Evolutionary conservation across 495 filamentous ascomycete genomes (phyloP), one percentile per base, ranked within the genome.

Genomic region (Cryomyces antarcticus): DNA sequence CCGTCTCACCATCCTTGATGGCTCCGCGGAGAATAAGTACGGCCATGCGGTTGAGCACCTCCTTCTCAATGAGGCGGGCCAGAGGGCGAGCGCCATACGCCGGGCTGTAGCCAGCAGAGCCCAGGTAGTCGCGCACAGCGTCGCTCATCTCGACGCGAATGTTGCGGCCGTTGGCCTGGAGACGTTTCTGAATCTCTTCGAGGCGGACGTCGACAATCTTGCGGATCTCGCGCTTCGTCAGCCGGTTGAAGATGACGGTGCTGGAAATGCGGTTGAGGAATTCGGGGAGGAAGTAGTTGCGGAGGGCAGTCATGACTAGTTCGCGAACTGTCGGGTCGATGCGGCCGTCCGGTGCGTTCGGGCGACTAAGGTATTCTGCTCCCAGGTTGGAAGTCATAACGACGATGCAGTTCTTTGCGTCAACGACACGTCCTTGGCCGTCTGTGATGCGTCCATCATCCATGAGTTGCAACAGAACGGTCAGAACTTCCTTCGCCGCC

Each of bases 361-460:
- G 74, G 4, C 84, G 78, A 44, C 83, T 63, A n/a, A 97, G 80
- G 62, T 75, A 92, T 56, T 95, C 88, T 37, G 89, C 89, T 41
- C 89, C 89, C 12, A 97, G 61, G 62, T 97, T 97, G 54, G 83
- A 93, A 28, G 89, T 97, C 84, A 97, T 92, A 62, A 97, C 88
- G 37, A 97, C 88, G 51, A 97, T 95, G 58, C 87, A 96, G 69
- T 97, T 97, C 57, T 74, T 80, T 31, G 87, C 92, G 55, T 97
- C 92, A 46, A 97, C 77, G 41, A 94, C 67, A 47, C 89, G 72
- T 50, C 89, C 89, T 67, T 95, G 92, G 39, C 92, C 92, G 52
- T 97, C 89, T 12, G 89, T 97, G 62, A 97, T 95, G 51, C 89
- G 89, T 24, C 89, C 89, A 53, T 97, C 89, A 54, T 97, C 89